Base-by-base conservation (phyloP, 169 alveolate species). In the Eimeria brunetti region DNA sequence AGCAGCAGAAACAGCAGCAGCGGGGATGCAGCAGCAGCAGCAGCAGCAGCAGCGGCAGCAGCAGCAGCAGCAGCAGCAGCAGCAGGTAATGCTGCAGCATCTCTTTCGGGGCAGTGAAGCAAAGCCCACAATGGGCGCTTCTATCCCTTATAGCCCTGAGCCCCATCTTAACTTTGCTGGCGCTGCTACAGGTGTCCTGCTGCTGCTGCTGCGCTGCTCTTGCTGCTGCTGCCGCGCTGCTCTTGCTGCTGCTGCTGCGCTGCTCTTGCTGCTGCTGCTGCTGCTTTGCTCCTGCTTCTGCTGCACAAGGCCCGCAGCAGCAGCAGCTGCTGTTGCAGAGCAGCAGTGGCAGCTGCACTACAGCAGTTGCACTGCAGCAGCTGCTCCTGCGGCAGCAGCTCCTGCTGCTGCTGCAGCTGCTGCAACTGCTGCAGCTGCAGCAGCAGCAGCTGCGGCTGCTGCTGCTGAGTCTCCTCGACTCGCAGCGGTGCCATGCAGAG, bases 191-290 rank as follows among this genome's bases (percentile, higher is more conserved):
- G 49, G 49, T 67, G 46, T 67, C 27, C 16, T 12, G 67, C 24
- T 58, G 67, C 67, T n/a, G n/a, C n/a, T n/a, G n/a, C n/a, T n/a
- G n/a, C n/a, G n/a, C n/a, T n/a, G 67, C 73, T 62, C 12, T 27
- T 62, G 73, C 73, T 62, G 73, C 73, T 62, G 73, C 73, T 18
- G 73, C 38, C n/a, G n/a, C n/a, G n/a, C n/a, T n/a, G n/a, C n/a
- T n/a, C n/a, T n/a, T 18, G 78, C 78, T 30, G 78, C 78, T 67
- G 78, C 49, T 51, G 58, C 58, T 51, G n/a, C n/a, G 58, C 58
- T 51, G 58, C 58, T 51, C 18, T 12, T 51, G 58, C 58, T 51
- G 58, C 12, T 51, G 58, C 58, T 67, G 78, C 78, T 67, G 78
- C 78, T 67, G 78, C 78, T n/a, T 20, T 12, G 49, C 49, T n/a